Conservation (phyloP, 108 stramenopile genomes). For the Fragilaria radians region DNA sequence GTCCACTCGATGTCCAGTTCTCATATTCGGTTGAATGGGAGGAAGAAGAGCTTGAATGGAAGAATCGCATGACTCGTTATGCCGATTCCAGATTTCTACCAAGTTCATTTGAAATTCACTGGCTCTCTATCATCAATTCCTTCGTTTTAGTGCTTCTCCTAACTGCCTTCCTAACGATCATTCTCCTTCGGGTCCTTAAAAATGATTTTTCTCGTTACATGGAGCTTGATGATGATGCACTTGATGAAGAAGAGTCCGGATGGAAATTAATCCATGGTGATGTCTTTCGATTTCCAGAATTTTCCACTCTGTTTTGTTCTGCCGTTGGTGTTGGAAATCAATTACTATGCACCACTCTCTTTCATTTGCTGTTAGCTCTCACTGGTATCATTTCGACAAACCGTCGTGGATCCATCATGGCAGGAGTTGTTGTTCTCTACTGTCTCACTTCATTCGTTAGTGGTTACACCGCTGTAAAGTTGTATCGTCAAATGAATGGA, state of each 20-base stretch:
- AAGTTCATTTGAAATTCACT: slow-evolving; percentile 93
- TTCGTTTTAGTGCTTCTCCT: slow-evolving; percentile 94
- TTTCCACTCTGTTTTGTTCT: slow-evolving; percentile 81
- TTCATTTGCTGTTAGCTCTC: slow-evolving; percentile 90
- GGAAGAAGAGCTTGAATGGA: slow-evolving; percentile 82
- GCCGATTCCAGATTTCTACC: slow-evolving; percentile 91
- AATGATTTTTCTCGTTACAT: slow-evolving; percentile 96
- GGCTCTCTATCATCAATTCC: slow-evolving; percentile 98
- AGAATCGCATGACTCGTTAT: slow-evolving; percentile 97
- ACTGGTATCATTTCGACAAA: slow-evolving; percentile 94
- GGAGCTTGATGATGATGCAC: slow-evolving; percentile 87
- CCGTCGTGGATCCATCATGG: slow-evolving; percentile 93
- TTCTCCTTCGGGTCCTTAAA: slow-evolving; percentile 92
- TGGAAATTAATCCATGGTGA: slow-evolving; percentile 99
- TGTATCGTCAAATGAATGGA: slow-evolving; percentile 99
- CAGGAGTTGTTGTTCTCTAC: slow-evolving; percentile 95
- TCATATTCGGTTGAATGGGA: slow-evolving; percentile 96
- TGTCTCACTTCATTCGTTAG: slow-evolving; percentile 90
- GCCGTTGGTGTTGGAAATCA: slow-evolving; percentile 91
- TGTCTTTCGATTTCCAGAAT: slow-evolving; percentile 92
- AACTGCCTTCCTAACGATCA: slow-evolving; percentile 93
- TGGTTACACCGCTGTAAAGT: slow-evolving; percentile 87
- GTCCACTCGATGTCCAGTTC: too few relatives aligned
- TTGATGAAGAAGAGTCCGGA: slow-evolving; percentile 94
- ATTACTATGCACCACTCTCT: slow-evolving; percentile 72